These are phyloP conservation scores for Colletotrichum agaves DNA, from an alignment of 2,329 filamentous ascomycete species.

Conservation along the genomic window DNA sequence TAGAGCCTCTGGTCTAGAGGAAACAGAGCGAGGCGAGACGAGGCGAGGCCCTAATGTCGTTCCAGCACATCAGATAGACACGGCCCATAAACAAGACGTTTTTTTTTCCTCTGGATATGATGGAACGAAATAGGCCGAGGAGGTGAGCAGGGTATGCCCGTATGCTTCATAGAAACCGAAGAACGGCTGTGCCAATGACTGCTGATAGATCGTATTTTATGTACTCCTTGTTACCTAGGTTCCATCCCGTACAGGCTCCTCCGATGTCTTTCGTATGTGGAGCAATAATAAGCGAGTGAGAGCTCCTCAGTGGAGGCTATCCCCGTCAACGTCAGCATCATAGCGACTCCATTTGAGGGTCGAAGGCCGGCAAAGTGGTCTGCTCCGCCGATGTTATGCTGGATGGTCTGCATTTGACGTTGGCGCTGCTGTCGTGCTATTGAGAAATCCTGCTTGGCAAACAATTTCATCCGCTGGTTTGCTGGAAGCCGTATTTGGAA, in stretches of 20 bases:
- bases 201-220: background rate
- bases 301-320: slow-evolving; percentile 8
- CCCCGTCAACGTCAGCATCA: background rate
- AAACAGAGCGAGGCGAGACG: slow-evolving; percentile 4
- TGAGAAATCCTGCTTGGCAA: slow-evolving; percentile 11
- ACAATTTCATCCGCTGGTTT: background rate
- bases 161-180: background rate
- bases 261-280: slow-evolving; percentile 14
- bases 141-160: slow-evolving; percentile 12
- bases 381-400: background rate
- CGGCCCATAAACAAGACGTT: background rate
- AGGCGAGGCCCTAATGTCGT: slow-evolving; percentile 26
- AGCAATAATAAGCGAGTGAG: slow-evolving; percentile 2
- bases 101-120: background rate
- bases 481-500: background rate
- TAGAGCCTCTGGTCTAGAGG: slow-evolving; percentile 14
- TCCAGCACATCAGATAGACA: slow-evolving; percentile 16
- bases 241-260: background rate
- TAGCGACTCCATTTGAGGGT: background rate
- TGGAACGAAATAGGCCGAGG: slow-evolving; percentile 1
- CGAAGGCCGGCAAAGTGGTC: background rate
- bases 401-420: background rate
- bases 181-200: background rate
- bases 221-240: slow-evolving; percentile 1
- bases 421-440: background rate